Conservation (phyloP, 768 basidiomycete species). For the Neoboletus brunneissimus region DNA sequence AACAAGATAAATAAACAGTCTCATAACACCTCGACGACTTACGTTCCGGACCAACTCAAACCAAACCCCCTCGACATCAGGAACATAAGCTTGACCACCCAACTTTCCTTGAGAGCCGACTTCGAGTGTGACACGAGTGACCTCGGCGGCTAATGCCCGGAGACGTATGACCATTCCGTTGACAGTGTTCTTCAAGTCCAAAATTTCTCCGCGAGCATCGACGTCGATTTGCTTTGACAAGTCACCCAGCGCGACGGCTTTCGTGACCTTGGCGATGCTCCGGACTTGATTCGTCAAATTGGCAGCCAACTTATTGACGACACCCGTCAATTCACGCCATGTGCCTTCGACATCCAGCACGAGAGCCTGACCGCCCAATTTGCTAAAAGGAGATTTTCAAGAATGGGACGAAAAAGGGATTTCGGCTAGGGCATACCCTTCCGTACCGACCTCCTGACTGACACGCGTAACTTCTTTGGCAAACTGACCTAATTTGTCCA, state of each 20-base stretch:
- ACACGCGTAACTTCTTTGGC: constrained; percentile 90
- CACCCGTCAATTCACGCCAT: constrained; percentile 82
- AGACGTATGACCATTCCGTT: constrained; percentile 50
- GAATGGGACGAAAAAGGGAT: constrained; percentile 12
- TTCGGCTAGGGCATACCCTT: constrained; percentile 47
- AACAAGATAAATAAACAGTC: constrained; percentile 7
- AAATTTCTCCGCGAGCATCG: constrained; percentile 86
- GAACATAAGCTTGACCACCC: constrained; percentile 84
- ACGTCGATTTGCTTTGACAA: constrained; percentile 89
- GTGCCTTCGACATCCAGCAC: constrained; percentile 88
- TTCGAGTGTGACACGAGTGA: constrained; percentile 80
- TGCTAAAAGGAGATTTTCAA: constrained; percentile 35
- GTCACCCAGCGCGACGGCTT: constrained; percentile 84
- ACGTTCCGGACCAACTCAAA: constrained; percentile 77
- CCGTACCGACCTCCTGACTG: constrained; percentile 79
- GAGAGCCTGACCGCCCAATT: constrained; percentile 83
- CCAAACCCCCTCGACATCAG: constrained; percentile 92
- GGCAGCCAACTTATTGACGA: constrained; percentile 78
- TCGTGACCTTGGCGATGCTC: constrained; percentile 60
- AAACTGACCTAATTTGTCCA: constrained; percentile 78
- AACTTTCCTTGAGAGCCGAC: constrained; percentile 88
- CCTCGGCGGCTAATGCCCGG: constrained; percentile 74
- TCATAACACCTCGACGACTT: constrained; percentile 18
- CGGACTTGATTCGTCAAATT: constrained; percentile 66
- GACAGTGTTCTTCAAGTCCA: constrained; percentile 68